Conservation (phyloP, 176 grass and related monocot genomes). For the Poa annua region DNA sequence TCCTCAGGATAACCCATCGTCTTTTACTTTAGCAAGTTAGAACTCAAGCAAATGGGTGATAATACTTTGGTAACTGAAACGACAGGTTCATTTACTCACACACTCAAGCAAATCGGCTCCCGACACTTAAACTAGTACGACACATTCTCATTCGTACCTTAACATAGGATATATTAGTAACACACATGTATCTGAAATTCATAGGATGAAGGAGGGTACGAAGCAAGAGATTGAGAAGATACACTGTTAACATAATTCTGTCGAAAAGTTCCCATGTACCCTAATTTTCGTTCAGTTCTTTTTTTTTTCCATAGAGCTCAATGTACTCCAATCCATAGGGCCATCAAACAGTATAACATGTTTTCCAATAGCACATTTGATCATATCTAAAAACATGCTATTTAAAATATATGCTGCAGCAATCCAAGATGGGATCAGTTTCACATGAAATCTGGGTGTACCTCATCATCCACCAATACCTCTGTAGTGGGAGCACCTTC, state of each 20-base stretch:
- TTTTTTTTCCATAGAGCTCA: not conserved
- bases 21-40: constrained; percentile 7
- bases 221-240: not conserved
- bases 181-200: constrained; percentile 22
- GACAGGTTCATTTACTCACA: not conserved
- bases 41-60: not conserved
- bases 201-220: not conserved
- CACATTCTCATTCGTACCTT: not conserved
- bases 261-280: not conserved
- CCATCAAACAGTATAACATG: not conserved
- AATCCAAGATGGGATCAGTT: constrained; percentile 27
- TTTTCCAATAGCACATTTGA: constrained; percentile 15
- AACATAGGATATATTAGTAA: not conserved
- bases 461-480: constrained; percentile 66
- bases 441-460: constrained; percentile 79
- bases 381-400: constrained; percentile 30
- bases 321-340: not conserved
- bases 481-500: constrained; percentile 33
- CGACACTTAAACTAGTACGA: not conserved
- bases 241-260: constrained; percentile 14
- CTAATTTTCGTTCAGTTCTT: constrained; percentile 18
- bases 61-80: constrained; percentile 2
- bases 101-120: not conserved
- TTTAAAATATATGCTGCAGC: constrained; percentile 6
- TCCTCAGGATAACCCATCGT: not conserved